Conservation (phyloP, 2,329 filamentous ascomycete species). For the Macrophomina phaseolina region DNA sequence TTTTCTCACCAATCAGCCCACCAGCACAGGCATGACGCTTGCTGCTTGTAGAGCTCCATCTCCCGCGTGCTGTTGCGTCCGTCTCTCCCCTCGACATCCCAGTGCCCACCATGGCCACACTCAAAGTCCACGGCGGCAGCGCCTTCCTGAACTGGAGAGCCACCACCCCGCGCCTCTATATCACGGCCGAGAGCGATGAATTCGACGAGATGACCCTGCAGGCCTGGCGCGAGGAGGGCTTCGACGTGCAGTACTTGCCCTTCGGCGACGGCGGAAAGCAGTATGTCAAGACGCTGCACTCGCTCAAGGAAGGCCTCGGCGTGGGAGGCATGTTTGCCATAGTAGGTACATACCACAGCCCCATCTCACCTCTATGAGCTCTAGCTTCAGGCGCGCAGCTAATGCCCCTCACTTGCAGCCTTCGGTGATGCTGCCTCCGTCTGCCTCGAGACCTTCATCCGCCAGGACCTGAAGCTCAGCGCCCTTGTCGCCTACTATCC, state of each 20-base stretch:
- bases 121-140: constrained; percentile 18
- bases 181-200: constrained; percentile 59
- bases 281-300: constrained; percentile 55
- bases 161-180: constrained; percentile 53
- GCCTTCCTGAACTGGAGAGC: constrained; percentile 48
- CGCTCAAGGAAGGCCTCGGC: constrained; percentile 59
- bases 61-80: background rate
- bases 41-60: background rate
- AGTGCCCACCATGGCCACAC: constrained; percentile 19
- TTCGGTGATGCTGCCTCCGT: constrained; percentile 67
- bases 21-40: background rate
- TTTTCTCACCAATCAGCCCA: constrained; percentile 22
- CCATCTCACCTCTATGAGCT: background rate
- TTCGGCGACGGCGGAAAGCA: constrained; percentile 55
- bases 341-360: constrained; percentile 54
- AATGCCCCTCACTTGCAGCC: constrained; percentile 42
- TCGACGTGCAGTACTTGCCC: constrained; percentile 63
- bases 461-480: constrained; percentile 57
- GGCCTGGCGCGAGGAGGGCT: constrained; percentile 66
- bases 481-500: constrained; percentile 70
- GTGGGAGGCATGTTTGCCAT: constrained; percentile 68
- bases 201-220: constrained; percentile 62
- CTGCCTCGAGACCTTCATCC: constrained; percentile 63
- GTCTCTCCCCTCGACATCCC: constrained; percentile 9
- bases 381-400: background rate